These are phyloP conservation scores for Anisodus tanguticus DNA, from an alignment of 257 asterid species.

Conservation along the genomic window DNA sequence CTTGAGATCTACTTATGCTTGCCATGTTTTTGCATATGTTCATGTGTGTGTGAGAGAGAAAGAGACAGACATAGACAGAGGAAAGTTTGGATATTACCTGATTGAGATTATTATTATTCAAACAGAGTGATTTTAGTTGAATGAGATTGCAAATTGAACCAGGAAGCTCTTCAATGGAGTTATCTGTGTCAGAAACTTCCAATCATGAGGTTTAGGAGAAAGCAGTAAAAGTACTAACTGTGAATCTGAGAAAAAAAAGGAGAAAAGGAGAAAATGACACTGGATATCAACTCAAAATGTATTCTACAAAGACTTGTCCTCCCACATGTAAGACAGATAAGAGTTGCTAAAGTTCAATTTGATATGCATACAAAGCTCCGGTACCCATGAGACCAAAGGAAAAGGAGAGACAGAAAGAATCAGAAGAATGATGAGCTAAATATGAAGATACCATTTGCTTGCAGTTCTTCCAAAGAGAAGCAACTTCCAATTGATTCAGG, in stretches of 20 bases:
- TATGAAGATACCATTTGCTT: conserved; percentile 79
- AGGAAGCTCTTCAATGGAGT: conserved; percentile 87
- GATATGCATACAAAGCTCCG: neutral
- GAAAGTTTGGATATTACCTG: conserved; percentile 53
- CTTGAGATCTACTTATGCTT: too few species aligned
- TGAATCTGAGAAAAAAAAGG: neutral
- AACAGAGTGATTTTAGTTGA: conserved; percentile 83
- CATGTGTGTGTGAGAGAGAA: neutral
- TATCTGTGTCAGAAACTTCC: conserved; percentile 54
- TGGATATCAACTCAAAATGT: neutral
- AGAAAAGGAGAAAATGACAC: neutral
- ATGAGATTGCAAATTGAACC: conserved; percentile 81
- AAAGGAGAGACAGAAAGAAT: conserved; percentile 27
- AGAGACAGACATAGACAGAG: neutral
- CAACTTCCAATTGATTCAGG: conserved; percentile 98
- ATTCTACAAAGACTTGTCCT: neutral
- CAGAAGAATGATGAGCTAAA: conserved; percentile 30
- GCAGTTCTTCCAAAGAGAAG: conserved; percentile 92
- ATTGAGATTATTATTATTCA: conserved; percentile 76
- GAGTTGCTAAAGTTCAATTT: conserved; percentile 1
- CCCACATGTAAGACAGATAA: neutral
- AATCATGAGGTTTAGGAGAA: conserved; percentile 1
- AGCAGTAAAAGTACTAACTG: neutral
- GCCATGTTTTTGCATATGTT: too few species aligned
- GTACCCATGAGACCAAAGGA: neutral